Conservation (phyloP, 495 filamentous ascomycete genomes). For the Sordaria brevicollis region DNA sequence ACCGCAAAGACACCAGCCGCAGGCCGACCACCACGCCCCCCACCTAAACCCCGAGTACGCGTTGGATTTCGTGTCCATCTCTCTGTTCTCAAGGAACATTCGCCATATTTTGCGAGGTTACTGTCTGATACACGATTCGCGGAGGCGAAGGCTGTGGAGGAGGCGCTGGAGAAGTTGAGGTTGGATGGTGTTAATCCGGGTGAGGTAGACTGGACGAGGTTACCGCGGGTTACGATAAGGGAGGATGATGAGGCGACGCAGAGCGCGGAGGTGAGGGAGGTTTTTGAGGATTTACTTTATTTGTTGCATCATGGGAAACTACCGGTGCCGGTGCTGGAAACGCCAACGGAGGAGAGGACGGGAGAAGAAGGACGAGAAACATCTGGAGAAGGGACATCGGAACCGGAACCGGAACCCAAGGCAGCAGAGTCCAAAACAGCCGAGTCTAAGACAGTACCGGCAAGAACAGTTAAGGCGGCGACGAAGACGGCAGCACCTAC, state of each 20-base stretch:
- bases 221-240: slow-evolving; percentile 44
- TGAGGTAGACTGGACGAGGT: slow-evolving; percentile 32
- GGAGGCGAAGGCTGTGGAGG: slow-evolving; percentile 38
- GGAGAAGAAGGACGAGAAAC: not conserved
- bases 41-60: slow-evolving; percentile 21
- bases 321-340: not conserved
- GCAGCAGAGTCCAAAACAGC: not conserved
- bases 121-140: slow-evolving; percentile 39
- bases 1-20: slow-evolving; percentile 11
- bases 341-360: slow-evolving; percentile 13
- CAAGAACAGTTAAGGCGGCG: no score
- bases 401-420: not conserved
- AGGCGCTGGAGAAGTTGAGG: slow-evolving; percentile 31
- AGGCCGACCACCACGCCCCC: slow-evolving; percentile 9
- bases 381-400: not conserved
- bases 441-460: no score
- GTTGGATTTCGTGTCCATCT: slow-evolving; percentile 30
- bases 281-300: slow-evolving; percentile 46
- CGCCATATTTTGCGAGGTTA: slow-evolving; percentile 49
- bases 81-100: slow-evolving; percentile 32
- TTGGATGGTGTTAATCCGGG: slow-evolving; percentile 30
- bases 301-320: slow-evolving; percentile 36
- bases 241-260: slow-evolving; percentile 51
- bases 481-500: not conserved
- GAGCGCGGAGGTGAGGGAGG: slow-evolving; percentile 35